These are phyloP conservation scores for Melastoma candidum DNA, from an alignment of 441 rosid species.

Conservation along the genomic window DNA sequence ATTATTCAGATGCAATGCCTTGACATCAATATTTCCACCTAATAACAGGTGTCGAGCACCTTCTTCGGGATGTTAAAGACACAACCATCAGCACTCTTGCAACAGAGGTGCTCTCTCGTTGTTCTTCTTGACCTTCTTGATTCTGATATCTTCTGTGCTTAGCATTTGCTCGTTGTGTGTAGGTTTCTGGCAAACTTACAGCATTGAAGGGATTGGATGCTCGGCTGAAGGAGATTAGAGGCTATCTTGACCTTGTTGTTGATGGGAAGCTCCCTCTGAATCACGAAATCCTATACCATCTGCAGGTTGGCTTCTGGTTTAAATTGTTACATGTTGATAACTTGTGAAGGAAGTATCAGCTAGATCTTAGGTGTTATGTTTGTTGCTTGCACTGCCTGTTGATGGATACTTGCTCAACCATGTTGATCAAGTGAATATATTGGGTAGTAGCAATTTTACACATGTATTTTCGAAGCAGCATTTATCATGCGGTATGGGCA, in stretches of 20 bases:
- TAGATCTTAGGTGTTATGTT: not conserved
- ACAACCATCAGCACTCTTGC: conserved; percentile 84
- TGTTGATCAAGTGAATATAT: no score
- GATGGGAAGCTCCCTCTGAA: conserved; percentile 55
- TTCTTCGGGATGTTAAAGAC: conserved; percentile 80
- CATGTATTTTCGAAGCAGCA: no score
- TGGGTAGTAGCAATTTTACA: no score
- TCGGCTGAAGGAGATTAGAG: conserved; percentile 42
- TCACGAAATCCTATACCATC: conserved; percentile 63
- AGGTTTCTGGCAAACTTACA: conserved; percentile 65
- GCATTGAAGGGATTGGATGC: conserved; percentile 64
- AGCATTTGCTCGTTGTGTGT: not conserved
- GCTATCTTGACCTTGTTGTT: conserved; percentile 42
- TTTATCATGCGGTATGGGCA: no score
- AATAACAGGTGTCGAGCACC: conserved; percentile 68
- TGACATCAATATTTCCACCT: not conserved
- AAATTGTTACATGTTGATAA: no score
- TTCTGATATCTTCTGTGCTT: conserved; percentile 1
- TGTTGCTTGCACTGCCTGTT: no score
- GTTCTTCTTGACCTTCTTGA: conserved; percentile 5
- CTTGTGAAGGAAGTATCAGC: not conserved
- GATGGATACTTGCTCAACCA: no score
- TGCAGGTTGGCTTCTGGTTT: conserved; percentile 32
- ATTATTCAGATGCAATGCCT: no score
- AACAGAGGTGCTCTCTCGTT: conserved; percentile 49